phyloP scores from a whole-genome alignment of 495 filamentous ascomycete species.

The Thozetella sp. region DNA sequence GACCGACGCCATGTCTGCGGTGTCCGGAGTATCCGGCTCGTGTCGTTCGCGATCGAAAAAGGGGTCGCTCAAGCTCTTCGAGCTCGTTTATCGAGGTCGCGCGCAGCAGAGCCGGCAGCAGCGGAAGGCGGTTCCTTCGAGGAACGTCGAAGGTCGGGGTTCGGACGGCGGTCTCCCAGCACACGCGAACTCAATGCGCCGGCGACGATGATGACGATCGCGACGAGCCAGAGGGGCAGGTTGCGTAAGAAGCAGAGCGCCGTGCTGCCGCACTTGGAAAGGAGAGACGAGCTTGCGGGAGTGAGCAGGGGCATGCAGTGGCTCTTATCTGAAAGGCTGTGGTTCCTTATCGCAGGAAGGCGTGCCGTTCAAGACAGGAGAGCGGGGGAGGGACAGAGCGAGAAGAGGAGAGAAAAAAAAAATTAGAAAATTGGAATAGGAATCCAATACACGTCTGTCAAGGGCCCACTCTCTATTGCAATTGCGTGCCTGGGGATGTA shows the following conservation, averaged over 20 bases:
- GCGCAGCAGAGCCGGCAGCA: too few species aligned
- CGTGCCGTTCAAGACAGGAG: too few species aligned
- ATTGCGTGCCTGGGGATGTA: too few species aligned
- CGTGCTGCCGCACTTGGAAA: neutral
- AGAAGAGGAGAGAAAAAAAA: neutral
- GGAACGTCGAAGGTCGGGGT: neutral
- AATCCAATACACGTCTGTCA: neutral
- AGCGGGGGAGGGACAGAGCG: neutral
- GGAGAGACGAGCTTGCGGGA: neutral
- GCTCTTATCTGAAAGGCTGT: too few species aligned
- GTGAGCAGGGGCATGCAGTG: neutral
- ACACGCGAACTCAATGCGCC: neutral
- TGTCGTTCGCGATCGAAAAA: neutral
- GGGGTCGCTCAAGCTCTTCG: neutral
- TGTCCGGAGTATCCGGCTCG: neutral
- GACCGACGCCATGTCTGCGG: conserved; percentile 42
- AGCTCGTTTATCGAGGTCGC: neutral
- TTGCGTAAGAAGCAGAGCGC: conserved; percentile 1
- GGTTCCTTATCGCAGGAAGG: neutral
- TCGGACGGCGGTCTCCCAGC: neutral
- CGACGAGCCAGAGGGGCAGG: neutral
- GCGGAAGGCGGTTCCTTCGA: neutral
- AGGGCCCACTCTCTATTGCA: too few species aligned
- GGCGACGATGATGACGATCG: neutral
- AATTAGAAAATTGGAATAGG: neutral